Conservation (phyloP, 2,329 filamentous ascomycete species). For the Thermothelomyces thermophilus region DNA sequence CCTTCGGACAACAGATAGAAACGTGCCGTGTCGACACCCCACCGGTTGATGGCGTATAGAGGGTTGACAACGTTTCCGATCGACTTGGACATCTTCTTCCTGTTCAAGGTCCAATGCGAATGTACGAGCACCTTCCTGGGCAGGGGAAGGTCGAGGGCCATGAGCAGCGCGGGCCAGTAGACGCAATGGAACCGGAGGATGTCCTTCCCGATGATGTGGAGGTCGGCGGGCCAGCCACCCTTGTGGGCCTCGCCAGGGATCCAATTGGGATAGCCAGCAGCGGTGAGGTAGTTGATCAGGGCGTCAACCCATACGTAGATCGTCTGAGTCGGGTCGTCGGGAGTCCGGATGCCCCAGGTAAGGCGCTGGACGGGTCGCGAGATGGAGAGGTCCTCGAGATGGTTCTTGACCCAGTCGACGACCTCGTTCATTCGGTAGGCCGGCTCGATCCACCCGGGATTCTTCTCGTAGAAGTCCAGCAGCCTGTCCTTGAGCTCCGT, state of each 20-base stretch:
- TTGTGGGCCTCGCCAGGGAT: slow-evolving; percentile 54
- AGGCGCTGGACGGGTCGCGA: slow-evolving; percentile 74
- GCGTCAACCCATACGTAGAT: slow-evolving; percentile 99
- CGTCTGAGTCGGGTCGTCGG: slow-evolving; percentile 75
- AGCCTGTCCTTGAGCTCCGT: slow-evolving; percentile 75
- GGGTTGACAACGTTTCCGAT: slow-evolving; percentile 93
- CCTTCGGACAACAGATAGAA: slow-evolving; percentile 83
- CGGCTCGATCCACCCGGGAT: slow-evolving; percentile 73
- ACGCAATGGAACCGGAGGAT: slow-evolving; percentile 94
- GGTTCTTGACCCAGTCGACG: slow-evolving; percentile 65
- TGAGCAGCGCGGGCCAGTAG: slow-evolving; percentile 95
- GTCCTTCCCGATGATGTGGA: slow-evolving; percentile 93
- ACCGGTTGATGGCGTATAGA: slow-evolving; percentile 82
- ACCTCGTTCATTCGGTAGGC: slow-evolving; percentile 68
- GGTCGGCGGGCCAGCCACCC: slow-evolving; percentile 80
- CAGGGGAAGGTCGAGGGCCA: slow-evolving; percentile 74
- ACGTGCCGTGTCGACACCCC: slow-evolving; percentile 79
- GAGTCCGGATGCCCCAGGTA: slow-evolving; percentile 83
- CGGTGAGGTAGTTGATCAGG: slow-evolving; percentile 87
- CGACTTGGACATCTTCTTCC: slow-evolving; percentile 94
- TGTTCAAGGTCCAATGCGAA: slow-evolving; percentile 90
- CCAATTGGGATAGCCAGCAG: slow-evolving; percentile 74
- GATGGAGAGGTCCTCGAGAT: slow-evolving; percentile 81
- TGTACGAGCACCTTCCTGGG: slow-evolving; percentile 80
- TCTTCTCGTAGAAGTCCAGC: slow-evolving; percentile 70